A percentile compares a stretch with the other conserved stretches of the same genome.
Conservation (phyloP, 2,329 filamentous ascomycete species). For the Aureobasidium sp. region DNA sequence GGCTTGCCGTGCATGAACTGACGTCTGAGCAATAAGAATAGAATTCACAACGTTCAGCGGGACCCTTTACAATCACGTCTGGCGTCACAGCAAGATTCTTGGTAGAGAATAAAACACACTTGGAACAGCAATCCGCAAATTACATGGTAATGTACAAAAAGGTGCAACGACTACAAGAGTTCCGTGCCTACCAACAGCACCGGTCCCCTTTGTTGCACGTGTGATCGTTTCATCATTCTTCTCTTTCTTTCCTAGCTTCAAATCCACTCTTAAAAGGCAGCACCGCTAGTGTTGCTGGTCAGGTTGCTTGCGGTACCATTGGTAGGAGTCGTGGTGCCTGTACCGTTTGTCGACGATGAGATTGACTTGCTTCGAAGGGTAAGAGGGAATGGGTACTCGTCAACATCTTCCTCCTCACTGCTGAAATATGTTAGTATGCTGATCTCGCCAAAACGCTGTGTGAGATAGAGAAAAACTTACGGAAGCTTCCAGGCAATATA, state of each 20-base stretch:
- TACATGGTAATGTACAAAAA: slow-evolving; percentile 10
- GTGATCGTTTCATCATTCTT: slow-evolving; percentile 4
- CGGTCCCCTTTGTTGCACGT: background rate
- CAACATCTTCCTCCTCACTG: slow-evolving; percentile 89
- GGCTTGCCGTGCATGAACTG: background rate
- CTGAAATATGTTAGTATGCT: background rate
- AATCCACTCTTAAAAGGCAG: background rate
- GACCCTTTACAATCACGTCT: background rate
- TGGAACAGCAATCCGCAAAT: background rate
- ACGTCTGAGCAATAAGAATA: background rate
- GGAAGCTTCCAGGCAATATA: slow-evolving; percentile 97
- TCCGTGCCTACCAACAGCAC: background rate
- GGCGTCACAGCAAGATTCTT: background rate
- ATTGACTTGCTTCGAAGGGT: slow-evolving; percentile 46
- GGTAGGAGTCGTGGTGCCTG: slow-evolving; percentile 18
- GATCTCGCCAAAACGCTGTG: too few relatives aligned
- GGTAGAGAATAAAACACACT: background rate
- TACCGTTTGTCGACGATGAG: slow-evolving; percentile 17
- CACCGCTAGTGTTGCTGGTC: background rate
- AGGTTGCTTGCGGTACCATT: background rate
- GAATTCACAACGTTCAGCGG: background rate
- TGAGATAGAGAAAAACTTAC: slow-evolving; percentile 49
- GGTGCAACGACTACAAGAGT: background rate
- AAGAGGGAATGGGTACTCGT: slow-evolving; percentile 63
- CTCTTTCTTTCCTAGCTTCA: background rate